Percentiles rank a stretch among this genome's conserved stretches.
These are phyloP conservation scores for Candida cerambycidarum DNA, from an alignment of 805 yeast species.

Conservation along the genomic window DNA sequence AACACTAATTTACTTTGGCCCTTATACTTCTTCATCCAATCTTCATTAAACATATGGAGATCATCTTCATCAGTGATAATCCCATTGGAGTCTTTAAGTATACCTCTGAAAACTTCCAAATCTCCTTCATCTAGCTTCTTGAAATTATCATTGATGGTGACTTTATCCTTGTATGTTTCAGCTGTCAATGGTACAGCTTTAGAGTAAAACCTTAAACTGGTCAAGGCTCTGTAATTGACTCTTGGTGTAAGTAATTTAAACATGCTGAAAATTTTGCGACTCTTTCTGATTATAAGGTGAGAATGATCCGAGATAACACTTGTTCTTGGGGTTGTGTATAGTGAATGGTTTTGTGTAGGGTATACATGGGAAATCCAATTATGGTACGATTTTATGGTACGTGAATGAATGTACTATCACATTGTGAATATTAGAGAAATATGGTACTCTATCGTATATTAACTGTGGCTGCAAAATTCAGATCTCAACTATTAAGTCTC, in stretches of 20 bases:
- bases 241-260: slow-evolving; percentile 4
- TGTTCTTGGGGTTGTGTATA: too few species aligned
- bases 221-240: background rate
- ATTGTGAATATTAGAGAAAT: too few species aligned
- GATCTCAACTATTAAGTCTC: too few species aligned
- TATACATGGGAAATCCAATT: too few species aligned
- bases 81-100: slow-evolving; percentile 51
- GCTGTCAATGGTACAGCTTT: slow-evolving; percentile 56
- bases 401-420: too few species aligned
- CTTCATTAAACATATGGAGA: slow-evolving; percentile 74
- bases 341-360: background rate
- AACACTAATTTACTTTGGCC: slow-evolving; percentile 84
- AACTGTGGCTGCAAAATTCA: slow-evolving; percentile 2
- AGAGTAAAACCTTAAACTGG: slow-evolving; percentile 7
- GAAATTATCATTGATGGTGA: slow-evolving; percentile 51
- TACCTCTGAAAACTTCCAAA: slow-evolving; percentile 55
- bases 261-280: slow-evolving; percentile 7
- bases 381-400: too few species aligned
- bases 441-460: too few species aligned
- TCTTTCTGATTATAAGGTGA: background rate
- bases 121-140: slow-evolving; percentile 57
- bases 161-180: slow-evolving; percentile 61
- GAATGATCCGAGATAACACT: background rate
- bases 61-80: slow-evolving; percentile 60
- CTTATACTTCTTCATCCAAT: slow-evolving; percentile 89